Evolutionary conservation across 2,329 filamentous ascomycete genomes (phyloP).

Genomic region (Sclerotinia spermophila): DNA sequence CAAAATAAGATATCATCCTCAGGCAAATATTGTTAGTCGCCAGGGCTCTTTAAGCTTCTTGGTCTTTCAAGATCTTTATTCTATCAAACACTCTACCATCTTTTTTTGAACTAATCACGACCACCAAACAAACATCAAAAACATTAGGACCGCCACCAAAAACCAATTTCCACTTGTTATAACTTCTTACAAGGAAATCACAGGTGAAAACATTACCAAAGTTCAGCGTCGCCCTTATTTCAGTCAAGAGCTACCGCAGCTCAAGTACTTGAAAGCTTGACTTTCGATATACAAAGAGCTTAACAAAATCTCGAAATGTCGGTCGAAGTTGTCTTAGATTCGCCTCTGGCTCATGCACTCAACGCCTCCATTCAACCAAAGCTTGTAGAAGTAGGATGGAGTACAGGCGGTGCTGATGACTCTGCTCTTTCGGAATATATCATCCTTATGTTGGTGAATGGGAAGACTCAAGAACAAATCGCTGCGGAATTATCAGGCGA

Average conservation of each 20-base stretch:
- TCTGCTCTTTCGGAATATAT: constrained; percentile 92
- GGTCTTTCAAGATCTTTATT: constrained; percentile 17
- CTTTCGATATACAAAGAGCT: constrained; percentile 20
- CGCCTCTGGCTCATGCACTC: constrained; percentile 80
- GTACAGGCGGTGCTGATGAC: constrained; percentile 69
- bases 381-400: constrained; percentile 90
- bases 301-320: constrained; percentile 56
- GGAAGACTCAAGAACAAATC: constrained; percentile 88
- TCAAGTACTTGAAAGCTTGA: constrained; percentile 6
- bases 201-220: background rate
- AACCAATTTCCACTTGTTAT: background rate
- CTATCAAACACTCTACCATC: constrained; percentile 5
- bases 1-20: background rate
- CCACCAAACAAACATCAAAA: background rate
- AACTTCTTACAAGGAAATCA: background rate
- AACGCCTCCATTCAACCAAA: constrained; percentile 83
- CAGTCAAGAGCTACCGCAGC: constrained; percentile 12
- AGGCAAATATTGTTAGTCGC: constrained; percentile 7
- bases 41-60: constrained; percentile 14
- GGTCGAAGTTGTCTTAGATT: constrained; percentile 70
- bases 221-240: background rate
- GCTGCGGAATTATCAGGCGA: constrained; percentile 84
- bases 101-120: background rate
- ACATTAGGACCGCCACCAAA: background rate
- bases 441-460: constrained; percentile 93